Base-by-base conservation (phyloP, 176 grass and related monocot species). In the Musa beccarii region DNA sequence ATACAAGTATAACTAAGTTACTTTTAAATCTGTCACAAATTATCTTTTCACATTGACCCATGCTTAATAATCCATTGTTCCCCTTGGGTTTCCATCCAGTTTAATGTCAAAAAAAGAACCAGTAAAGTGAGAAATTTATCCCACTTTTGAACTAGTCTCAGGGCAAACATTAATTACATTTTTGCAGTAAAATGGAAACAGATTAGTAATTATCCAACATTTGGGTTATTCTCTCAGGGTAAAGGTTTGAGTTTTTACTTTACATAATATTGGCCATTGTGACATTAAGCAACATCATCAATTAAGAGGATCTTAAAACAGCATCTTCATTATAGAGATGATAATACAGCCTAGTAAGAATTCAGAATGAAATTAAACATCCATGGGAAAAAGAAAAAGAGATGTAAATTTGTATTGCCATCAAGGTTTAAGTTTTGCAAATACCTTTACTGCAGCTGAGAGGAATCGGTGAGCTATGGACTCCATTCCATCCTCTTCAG, bases 401-500 rank as follows among this genome's bases (percentile, higher is more conserved):
- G 23, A 69, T 17, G 17, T 6, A 50, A 3, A 34, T 15, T 19
- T 13, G 34, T 49, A 69, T 19, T 69, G 28, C 0, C 43, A 51
- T 34, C 29, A n/a, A 19, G 34, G 17, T n/a, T 69, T 19, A 21
- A 70, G 49, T 6, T 70, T 68, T 13, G 29, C 17, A 17, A 62
- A 74, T 83, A 81, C 95, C 91, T 99, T 99, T 51, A 99, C 59
- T 71, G 95, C 78, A 83, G 95, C 95, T 64, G 95, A 99, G 66
- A 94, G 88, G 81, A 99, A 99, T 76, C 95, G 85, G 83, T 99
- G 87, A 51, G 95, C 90, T 72, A 94, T 99, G 19, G 95, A 99
- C 59, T 99, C 95, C 95, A 99, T 94, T 21, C 88, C 95, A 78
- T 99, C 95, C 76, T 91, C 95, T 13, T 94, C 88, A 29, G 88